Base-by-base conservation (phyloP, 1,284 basidiomycete species). In the Puccinia novopanici region DNA sequence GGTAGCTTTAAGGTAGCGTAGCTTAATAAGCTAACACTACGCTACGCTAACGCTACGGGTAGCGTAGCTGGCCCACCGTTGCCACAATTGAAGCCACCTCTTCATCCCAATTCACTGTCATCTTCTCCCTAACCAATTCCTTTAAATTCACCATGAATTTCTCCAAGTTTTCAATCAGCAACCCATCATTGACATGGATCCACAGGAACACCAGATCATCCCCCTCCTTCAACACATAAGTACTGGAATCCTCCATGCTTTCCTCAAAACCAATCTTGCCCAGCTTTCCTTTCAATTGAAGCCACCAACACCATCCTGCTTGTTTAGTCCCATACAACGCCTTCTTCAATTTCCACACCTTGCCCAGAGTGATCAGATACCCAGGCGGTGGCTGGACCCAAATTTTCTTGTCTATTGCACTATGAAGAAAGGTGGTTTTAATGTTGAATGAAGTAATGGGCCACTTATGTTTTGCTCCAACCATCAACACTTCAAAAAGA, bases 261-360 rank as follows among this genome's bases (percentile, higher is more conserved):
- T 2, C 8, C 22, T 8, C 6, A 19, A 72, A 72, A 54, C 48
- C 48, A 15, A 72, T 30, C 12, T 8, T 2, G 3, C 12, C 30
- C n/a, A 72, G 19, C 3, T 24, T 24, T 10, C 1, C 15, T 6
- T 9, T 34, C 2, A 72, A 27, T 5, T 48, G 48, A 10, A 10
- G 40, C 40, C 40, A 45, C 65, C 65, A 68, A 17, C 34, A 45
- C 13, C 30, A 8, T 2, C 48, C n/a, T 0, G 70, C 70, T 37
- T 54, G 48, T 17, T 72, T 72, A 2, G 70, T 72, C 2, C 70
- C 70, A 45, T 72, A 54, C 5, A 72, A 24, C 3, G 3, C 48
- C 17, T 72, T 52, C 40, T 34, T n/a, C 27, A 50, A 50, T 19
- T 54, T 72, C 50, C 48, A 54, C 6, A 72, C 70, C 8, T 50